phyloP scores from a whole-genome alignment of 2,329 filamentous ascomycete species.

The Trichoderma koningiopsis region DNA sequence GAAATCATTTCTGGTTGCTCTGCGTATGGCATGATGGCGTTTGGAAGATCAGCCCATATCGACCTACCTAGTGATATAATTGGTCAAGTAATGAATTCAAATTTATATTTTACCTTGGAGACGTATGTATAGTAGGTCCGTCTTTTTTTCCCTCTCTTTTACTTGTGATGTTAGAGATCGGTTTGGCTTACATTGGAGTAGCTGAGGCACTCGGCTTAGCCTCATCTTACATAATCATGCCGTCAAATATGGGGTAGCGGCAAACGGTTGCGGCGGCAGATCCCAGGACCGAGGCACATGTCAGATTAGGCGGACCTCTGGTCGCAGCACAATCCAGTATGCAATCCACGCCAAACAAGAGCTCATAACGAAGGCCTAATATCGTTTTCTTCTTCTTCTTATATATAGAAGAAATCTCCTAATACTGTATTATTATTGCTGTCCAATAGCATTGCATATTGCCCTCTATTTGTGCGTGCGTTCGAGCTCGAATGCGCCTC shows the following conservation, averaged over 20 bases:
- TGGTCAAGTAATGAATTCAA: neutral
- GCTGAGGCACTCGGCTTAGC: neutral
- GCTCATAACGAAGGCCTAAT: neutral
- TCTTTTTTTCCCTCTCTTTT: neutral
- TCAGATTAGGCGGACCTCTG: slow-evolving; percentile 25
- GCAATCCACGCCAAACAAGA: slow-evolving; percentile 2
- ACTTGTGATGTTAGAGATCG: neutral
- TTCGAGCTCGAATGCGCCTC: slow-evolving; percentile 29
- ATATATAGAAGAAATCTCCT: neutral
- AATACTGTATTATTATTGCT: neutral
- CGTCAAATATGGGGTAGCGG: slow-evolving; percentile 9
- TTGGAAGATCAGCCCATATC: neutral
- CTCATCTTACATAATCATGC: neutral
- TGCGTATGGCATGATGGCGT: neutral
- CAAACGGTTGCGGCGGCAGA: slow-evolving; percentile 4
- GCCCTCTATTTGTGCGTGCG: neutral
- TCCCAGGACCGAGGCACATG: slow-evolving; percentile 41
- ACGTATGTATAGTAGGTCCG: neutral
- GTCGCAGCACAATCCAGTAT: neutral
- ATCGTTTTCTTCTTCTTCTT: neutral
- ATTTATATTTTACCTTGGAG: neutral
- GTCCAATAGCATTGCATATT: neutral
- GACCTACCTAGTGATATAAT: neutral
- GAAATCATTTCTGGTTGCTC: slow-evolving; percentile 23
- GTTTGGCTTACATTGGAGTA: neutral